Evolutionary conservation across 192 early-diverging fungal genomes (phyloP).

Genomic region (Fimicolochytrium jonesii): DNA sequence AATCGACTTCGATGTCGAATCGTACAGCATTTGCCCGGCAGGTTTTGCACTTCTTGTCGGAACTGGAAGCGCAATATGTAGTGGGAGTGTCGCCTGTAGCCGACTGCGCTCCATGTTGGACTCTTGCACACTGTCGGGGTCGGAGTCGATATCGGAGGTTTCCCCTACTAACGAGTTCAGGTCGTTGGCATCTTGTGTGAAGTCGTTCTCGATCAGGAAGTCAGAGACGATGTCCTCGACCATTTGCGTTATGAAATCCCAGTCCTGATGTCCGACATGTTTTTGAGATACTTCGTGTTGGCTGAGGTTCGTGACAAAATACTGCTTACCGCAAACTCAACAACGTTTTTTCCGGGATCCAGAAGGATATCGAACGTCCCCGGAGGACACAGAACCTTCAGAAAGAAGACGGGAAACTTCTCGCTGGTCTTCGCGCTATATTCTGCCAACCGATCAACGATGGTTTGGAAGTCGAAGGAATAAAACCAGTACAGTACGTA

Average conservation of each 20-base stretch:
- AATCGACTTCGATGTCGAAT: too few species aligned
- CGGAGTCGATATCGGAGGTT: neutral
- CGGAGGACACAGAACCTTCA: slow-evolving; percentile 45
- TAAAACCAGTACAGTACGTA: too few species aligned
- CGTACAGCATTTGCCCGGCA: too few species aligned
- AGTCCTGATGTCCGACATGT: slow-evolving; percentile 29
- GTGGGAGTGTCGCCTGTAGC: too few species aligned
- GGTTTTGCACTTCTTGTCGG: too few species aligned
- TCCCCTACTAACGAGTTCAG: slow-evolving; percentile 5
- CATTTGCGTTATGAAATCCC: slow-evolving; percentile 12
- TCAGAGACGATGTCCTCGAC: slow-evolving; percentile 1
- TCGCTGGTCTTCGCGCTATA: slow-evolving; percentile 22
- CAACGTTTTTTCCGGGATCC: slow-evolving; percentile 51
- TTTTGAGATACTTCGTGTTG: neutral
- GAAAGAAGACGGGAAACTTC: slow-evolving; percentile 50
- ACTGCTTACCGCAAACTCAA: slow-evolving; percentile 51
- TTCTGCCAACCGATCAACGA: too few species aligned
- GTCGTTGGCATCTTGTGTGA: neutral
- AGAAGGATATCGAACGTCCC: slow-evolving; percentile 47
- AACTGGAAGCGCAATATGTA: too few species aligned
- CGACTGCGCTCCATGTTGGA: too few species aligned
- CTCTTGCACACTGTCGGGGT: too few species aligned
- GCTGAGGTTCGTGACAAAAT: neutral
- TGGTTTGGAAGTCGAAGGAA: too few species aligned
- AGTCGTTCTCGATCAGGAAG: slow-evolving; percentile 10